Percentiles rank a stretch among this genome's conserved stretches.
These are phyloP conservation scores for Drosera capensis DNA, from an alignment of 148 eudicot species.

Conservation along the genomic window DNA sequence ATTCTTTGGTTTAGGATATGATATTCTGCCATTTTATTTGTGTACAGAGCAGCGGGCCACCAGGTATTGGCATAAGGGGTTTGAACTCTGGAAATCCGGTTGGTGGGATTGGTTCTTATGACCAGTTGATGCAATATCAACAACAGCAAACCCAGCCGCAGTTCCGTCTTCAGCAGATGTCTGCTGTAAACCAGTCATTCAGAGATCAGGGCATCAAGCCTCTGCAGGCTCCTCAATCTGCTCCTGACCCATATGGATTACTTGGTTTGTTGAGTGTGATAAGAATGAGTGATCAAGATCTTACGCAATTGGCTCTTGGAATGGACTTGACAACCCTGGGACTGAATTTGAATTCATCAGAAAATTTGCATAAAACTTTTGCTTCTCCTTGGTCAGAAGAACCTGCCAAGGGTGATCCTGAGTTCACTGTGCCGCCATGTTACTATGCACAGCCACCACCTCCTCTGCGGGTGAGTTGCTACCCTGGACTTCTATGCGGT, in stretches of 20 bases:
- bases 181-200: constrained; percentile 18
- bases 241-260: constrained; percentile 47
- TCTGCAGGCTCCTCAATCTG: constrained; percentile 28
- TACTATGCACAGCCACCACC: constrained; percentile 41
- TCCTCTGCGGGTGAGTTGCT: constrained; percentile 37
- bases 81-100: constrained; percentile 16
- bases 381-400: constrained; percentile 86
- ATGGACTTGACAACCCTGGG: constrained; percentile 68
- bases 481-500: neutral
- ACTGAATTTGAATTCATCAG: constrained; percentile 54
- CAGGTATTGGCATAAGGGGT: constrained; percentile 16
- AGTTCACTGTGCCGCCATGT: constrained; percentile 56
- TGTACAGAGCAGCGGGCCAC: constrained; percentile 14
- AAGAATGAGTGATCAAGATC: constrained; percentile 50
- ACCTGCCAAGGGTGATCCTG: constrained; percentile 57
- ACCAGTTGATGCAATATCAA: constrained; percentile 16
- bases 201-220: constrained; percentile 40
- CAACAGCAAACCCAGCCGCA: constrained; percentile 60
- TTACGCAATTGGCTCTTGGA: constrained; percentile 74
- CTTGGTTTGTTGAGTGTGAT: constrained; percentile 52
- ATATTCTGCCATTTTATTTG: neutral
- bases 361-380: constrained; percentile 60
- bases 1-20: too few species aligned
- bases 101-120: constrained; percentile 19
- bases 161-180: constrained; percentile 29